Base-by-base conservation (phyloP, 306 rosid genomes). In the Pterocarpus macrocarpus region DNA sequence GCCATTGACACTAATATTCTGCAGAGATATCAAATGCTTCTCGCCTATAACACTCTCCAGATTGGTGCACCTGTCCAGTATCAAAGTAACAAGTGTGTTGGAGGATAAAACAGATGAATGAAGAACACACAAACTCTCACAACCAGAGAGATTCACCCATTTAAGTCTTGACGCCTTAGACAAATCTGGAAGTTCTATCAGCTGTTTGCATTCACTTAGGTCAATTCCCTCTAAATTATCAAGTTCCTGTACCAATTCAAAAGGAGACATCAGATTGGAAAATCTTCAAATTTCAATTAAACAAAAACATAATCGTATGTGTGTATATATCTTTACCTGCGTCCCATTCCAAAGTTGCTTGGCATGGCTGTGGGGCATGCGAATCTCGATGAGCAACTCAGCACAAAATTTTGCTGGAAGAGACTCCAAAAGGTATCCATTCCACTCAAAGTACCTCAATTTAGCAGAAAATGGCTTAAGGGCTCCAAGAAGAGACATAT, bases 1-100 rank as follows among this genome's bases (percentile, higher is more conserved):
- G 0, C 4, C 28, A 49, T 0, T 0, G 36, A 71, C 33, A 0
- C 0, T 0, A 1, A 80, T 53, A 0, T 8, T 0, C 3, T 0
- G 8, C 1, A 71, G 79, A 71, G 57, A 80, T 50, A 14, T 34
- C 3, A 50, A 34, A 45, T 62, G 57, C 3, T 16, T 36, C 0
- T 10, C 28, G 8, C 30, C 53, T 15, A 3, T 17, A 71, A 72
- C 56, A 49, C 13, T 17, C 44, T 8, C 38, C 2, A 80, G 5
- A 8, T 28, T 14, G 5, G 0, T 34, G 43, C 71, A 80, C 0
- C 0, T 0, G 2, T 8, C 3, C 2, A 80, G 3, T 0, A 8
- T 28, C 30, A 79, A 17, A 47, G 8, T 1, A 7, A 3, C 3
- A 62, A 80, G 72, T 2, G 10, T 62, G n/a, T 9, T 9, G 1